These are phyloP conservation scores for Pseudogymnoascus sp. DNA, from an alignment of 2,329 filamentous ascomycete species.

Conservation along the genomic window DNA sequence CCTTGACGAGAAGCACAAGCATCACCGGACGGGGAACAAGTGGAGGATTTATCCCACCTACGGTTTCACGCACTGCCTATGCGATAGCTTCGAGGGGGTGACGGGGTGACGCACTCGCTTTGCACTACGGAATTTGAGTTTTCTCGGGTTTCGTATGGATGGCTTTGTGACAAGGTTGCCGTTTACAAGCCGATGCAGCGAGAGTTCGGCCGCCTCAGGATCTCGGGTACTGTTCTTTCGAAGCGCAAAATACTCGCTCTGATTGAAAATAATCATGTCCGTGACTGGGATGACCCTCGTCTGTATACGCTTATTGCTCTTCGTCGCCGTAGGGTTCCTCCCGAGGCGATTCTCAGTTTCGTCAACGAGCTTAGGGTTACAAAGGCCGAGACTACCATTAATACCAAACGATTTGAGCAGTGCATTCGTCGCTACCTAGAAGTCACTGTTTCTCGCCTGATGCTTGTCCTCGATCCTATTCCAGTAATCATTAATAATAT, in stretches of 20 bases:
- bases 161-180: conserved; percentile 69
- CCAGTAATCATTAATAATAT: conserved; percentile 54
- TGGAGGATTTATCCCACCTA: conserved; percentile 99
- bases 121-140: conserved; percentile 90
- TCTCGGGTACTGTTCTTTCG: conserved; percentile 76
- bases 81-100: conserved; percentile 86
- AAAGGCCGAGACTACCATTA: conserved; percentile 69
- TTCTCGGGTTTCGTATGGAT: conserved; percentile 82
- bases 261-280: conserved; percentile 65
- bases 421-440: conserved; percentile 80
- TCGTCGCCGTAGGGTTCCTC: conserved; percentile 75
- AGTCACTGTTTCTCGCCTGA: conserved; percentile 75
- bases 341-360: conserved; percentile 80
- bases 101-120: conserved; percentile 84
- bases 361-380: conserved; percentile 88
- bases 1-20: conserved; percentile 56
- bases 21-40: conserved; percentile 64
- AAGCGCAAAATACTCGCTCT: conserved; percentile 78
- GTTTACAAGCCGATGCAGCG: conserved; percentile 92
- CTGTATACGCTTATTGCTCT: conserved; percentile 82
- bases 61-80: conserved; percentile 84
- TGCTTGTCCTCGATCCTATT: conserved; percentile 81
- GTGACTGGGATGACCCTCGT: conserved; percentile 84
- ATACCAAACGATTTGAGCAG: conserved; percentile 76
- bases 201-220: conserved; percentile 69